Evolutionary conservation across 164 flowering plant species (phyloP).

Genomic region (Warburgia ugandensis): DNA sequence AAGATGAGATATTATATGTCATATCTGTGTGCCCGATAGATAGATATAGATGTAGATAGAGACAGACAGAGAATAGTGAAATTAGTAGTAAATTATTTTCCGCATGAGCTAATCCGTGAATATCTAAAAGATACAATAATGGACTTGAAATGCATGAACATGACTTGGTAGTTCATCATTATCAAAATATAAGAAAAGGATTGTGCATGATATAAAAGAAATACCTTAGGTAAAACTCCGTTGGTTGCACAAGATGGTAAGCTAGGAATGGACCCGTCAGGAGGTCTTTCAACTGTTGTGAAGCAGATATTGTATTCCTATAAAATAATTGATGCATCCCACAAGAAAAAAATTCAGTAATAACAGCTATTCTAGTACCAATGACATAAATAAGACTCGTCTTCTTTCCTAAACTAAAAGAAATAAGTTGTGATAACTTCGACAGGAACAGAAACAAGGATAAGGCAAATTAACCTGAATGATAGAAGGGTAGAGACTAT

Average conservation of each 20-base stretch:
- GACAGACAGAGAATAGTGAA: too few species aligned
- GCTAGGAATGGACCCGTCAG: slow-evolving; percentile 61
- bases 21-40: too few species aligned
- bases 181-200: too few species aligned
- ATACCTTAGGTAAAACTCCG: slow-evolving; percentile 96
- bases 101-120: too few species aligned
- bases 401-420: not conserved
- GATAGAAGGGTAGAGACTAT: slow-evolving; percentile 98
- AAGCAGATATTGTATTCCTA: slow-evolving; percentile 99
- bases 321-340: slow-evolving; percentile 4
- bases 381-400: not conserved
- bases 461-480: slow-evolving; percentile 58
- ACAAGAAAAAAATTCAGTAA: not conserved
- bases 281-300: slow-evolving; percentile 80
- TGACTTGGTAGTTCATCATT: too few species aligned
- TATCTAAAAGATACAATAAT: too few species aligned
- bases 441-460: not conserved
- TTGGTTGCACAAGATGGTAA: slow-evolving; percentile 57
- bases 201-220: not conserved
- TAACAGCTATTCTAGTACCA: not conserved
- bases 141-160: too few species aligned
- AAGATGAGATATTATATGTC: too few species aligned
- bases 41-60: too few species aligned
- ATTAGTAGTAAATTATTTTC: too few species aligned
- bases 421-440: not conserved